Evolutionary conservation across 2,329 filamentous ascomycete species (phyloP), one percentile per base, ranked within the genome.

Genomic region (Paracorniculantispora psalliotae): DNA sequence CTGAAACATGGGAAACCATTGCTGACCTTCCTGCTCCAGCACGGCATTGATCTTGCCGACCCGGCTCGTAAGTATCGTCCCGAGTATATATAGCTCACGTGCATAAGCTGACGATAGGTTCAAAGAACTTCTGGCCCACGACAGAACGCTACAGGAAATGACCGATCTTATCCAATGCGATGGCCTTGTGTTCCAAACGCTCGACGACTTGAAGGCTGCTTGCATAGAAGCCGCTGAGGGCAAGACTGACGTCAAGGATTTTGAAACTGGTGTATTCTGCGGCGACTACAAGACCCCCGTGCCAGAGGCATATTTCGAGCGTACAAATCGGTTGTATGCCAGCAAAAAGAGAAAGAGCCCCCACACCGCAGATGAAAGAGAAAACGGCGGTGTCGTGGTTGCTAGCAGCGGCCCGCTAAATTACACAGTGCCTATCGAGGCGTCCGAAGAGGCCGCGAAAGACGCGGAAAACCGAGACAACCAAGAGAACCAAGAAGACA

Each of bases 261-360:
- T 97, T 65, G 93, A 97, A 70, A 86, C 96, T 2, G 92, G 93
- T 57, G 92, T 97, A 9, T 97, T 97, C 77, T 91, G 87, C 68
- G 93, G 93, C 48, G 85, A 86, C 63, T 97, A 97, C 73, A 81
- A 90, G 62, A 97, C 93, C 0, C 85, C 85, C 0, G 89, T 97
- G 1, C 83, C 88, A 1, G 81, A 86, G 7, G 86, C 83, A 39
- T 97, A 97, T 75, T 94, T 97, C 65, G 85, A 90, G 64, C 90
- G 91, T 67, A 79, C 96, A 5, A 87, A 90, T 73, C 77, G 81
- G 60, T 74, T 92, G 19, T 81, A 90, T 56, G 89, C 47, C 46
- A 26, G 23, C 50, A n/a, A n/a, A n/a, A 50, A 88, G 49, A 86
- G 90, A 71, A 87, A 83, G 62, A 61, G 62, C 59, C 37, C 58